Percentiles rank a stretch among this genome's conserved stretches.
These are phyloP conservation scores for Chenopodium berlandieri DNA, from an alignment of 148 eudicot species.

Conservation along the genomic window DNA sequence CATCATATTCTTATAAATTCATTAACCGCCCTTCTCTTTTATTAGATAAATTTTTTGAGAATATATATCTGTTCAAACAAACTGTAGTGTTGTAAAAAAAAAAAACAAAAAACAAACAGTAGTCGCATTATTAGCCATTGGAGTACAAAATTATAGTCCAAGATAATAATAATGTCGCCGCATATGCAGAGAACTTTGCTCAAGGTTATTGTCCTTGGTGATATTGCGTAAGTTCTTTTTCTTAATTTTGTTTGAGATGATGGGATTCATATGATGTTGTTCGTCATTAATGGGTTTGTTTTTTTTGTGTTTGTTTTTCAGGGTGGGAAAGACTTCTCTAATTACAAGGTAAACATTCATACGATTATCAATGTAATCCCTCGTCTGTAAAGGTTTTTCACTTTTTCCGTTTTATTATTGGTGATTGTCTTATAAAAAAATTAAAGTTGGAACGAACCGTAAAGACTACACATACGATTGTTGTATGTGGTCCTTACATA, in stretches of 20 bases:
- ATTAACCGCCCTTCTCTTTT: no score
- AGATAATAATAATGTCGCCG: constrained; percentile 10
- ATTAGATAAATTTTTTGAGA: no score
- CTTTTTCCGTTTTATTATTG: no score
- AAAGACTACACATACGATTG: no score
- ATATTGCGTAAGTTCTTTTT: constrained; percentile 31
- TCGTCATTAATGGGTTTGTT: not conserved
- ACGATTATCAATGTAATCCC: no score
- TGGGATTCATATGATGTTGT: no score
- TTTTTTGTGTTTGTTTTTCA: constrained; percentile 4
- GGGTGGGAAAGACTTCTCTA: constrained; percentile 64
- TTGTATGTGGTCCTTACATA: no score
- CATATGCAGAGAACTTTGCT: constrained; percentile 34
- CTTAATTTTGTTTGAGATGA: not conserved
- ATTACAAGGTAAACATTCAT: constrained; percentile 42
- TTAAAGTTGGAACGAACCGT: no score
- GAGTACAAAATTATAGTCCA: not conserved
- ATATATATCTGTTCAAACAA: not conserved
- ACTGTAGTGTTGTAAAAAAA: not conserved
- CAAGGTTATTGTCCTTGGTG: constrained; percentile 50
- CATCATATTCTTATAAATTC: not conserved
- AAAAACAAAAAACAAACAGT: not conserved
- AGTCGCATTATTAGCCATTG: not conserved
- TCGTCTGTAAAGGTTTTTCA: no score
- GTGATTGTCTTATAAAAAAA: no score